These are phyloP conservation scores for Tricladium varicosporioides DNA, from an alignment of 2,329 filamentous ascomycete species.

Conservation along the genomic window DNA sequence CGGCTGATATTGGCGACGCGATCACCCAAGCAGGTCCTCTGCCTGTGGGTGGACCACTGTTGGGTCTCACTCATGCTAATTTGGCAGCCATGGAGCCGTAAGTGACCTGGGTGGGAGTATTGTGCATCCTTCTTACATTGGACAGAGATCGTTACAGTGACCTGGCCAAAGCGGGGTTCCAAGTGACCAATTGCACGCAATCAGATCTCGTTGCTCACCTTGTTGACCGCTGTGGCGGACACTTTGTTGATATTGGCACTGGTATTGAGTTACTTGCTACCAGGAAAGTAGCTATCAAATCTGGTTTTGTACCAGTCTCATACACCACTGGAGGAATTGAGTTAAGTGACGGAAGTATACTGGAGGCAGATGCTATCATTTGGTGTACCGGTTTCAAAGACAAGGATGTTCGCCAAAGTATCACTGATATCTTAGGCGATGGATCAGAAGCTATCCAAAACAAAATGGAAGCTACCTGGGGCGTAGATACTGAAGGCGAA, in stretches of 20 bases:
- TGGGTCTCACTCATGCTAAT: not conserved
- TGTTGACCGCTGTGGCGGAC: slow-evolving; percentile 40
- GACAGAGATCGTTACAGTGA: slow-evolving; percentile 33
- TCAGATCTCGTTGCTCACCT: slow-evolving; percentile 33
- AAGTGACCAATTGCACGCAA: slow-evolving; percentile 35
- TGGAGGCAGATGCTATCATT: slow-evolving; percentile 39
- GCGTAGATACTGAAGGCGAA: slow-evolving; percentile 43
- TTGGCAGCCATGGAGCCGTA: not conserved
- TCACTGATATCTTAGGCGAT: slow-evolving; percentile 3
- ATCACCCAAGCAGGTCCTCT: slow-evolving; percentile 3
- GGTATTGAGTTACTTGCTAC: slow-evolving; percentile 34
- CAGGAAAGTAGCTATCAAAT: slow-evolving; percentile 34
- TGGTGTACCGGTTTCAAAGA: slow-evolving; percentile 43
- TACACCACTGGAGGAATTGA: slow-evolving; percentile 35
- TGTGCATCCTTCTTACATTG: not conserved
- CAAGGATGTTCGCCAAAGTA: slow-evolving; percentile 27
- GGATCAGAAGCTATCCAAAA: slow-evolving; percentile 33
- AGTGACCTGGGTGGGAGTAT: not conserved
- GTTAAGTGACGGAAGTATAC: slow-evolving; percentile 35
- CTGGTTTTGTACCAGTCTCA: slow-evolving; percentile 31
- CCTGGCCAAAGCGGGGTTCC: slow-evolving; percentile 37
- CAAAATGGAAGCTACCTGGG: slow-evolving; percentile 39
- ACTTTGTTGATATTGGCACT: slow-evolving; percentile 40
- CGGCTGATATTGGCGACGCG: slow-evolving; percentile 1
- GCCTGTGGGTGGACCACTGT: not conserved